phyloP scores from a whole-genome alignment of 169 alveolate species.

The Plasmodium chabaudi region DNA sequence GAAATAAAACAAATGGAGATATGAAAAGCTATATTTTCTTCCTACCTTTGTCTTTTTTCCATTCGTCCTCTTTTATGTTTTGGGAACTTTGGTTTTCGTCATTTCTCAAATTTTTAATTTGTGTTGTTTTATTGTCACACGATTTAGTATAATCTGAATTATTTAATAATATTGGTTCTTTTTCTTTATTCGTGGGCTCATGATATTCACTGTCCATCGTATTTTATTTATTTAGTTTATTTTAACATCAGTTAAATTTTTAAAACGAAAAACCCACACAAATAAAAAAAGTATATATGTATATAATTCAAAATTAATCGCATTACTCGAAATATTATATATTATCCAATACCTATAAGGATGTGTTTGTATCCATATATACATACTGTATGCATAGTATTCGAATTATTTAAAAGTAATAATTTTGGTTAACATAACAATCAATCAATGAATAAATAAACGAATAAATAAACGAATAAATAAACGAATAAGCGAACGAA shows the following conservation, averaged over 20 bases:
- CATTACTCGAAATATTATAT: too few species aligned
- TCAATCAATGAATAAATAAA: not conserved
- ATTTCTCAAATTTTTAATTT: conserved; percentile 7
- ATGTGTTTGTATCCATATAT: too few species aligned
- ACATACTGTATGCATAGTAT: too few species aligned
- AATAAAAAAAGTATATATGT: not conserved
- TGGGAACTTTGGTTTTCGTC: conserved; percentile 2
- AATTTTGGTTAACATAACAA: not conserved
- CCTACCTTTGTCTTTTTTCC: conserved; percentile 35
- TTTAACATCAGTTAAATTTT: conserved; percentile 50
- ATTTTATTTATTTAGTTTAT: conserved; percentile 21
- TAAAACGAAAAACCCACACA: conserved; percentile 7
- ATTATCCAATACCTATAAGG: too few species aligned
- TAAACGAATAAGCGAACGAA: not conserved
- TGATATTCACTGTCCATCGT: conserved; percentile 69
- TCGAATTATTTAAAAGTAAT: too few species aligned
- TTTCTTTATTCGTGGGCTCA: conserved; percentile 28
- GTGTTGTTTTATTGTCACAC: not conserved
- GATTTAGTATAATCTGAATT: conserved; percentile 11
- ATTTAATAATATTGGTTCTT: conserved; percentile 8
- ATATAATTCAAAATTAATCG: too few species aligned
- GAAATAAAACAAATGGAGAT: too few species aligned
- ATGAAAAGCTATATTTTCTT: not conserved
- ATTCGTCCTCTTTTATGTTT: not conserved
- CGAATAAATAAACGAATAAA: not conserved